Evolutionary conservation across 352 stramenopile species (phyloP), one percentile per base, ranked within the genome.

Genomic region (Blastocystis sp.): DNA sequence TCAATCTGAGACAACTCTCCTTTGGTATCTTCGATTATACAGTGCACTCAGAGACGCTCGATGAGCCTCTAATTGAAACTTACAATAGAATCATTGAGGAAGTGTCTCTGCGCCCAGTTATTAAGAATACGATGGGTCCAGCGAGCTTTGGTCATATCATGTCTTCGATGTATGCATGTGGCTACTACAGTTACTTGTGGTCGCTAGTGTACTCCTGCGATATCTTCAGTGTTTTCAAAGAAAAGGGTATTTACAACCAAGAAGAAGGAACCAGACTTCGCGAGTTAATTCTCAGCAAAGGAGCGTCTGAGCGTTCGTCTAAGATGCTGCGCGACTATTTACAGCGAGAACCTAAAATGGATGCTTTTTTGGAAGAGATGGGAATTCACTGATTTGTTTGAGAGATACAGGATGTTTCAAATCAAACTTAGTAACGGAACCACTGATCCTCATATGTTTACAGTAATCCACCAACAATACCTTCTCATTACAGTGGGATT

Each of bases 381-480:
- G 93, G 93, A 1, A 90, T 95, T 16, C n/a, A 43, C 18, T 16
- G 41, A 16, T 88, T 78, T 78, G 66, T 78, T 78, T 24, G 34
- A 39, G 50, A 78, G 8, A 78, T 37, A 78, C 30, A 34, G 30
- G 30, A 34, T 34, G 30, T 34, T 34, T 34, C 30, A 34, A 34
- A 34, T 34, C 30, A 1, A 34, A 34, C 30, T 0, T 34, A 34
- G 30, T 34, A 34, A 34, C 30, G 30, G 1, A 34, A 34, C 0
- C 30, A 34, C 30, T 34, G 30, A 34, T 99, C 98, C 91, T 97
- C 98, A 95, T 99, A 99, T 88, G 98, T 97, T 94, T 99, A 99
- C 75, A 99, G 97, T 92, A 99, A 99, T 56, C 99, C 97, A 92
- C 97, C 98, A 75, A 97, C 98, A 93, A 98, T 99, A 94, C 99